Base-by-base conservation (phyloP, 1,284 basidiomycete genomes). In the Xerocomus nothofagi region DNA sequence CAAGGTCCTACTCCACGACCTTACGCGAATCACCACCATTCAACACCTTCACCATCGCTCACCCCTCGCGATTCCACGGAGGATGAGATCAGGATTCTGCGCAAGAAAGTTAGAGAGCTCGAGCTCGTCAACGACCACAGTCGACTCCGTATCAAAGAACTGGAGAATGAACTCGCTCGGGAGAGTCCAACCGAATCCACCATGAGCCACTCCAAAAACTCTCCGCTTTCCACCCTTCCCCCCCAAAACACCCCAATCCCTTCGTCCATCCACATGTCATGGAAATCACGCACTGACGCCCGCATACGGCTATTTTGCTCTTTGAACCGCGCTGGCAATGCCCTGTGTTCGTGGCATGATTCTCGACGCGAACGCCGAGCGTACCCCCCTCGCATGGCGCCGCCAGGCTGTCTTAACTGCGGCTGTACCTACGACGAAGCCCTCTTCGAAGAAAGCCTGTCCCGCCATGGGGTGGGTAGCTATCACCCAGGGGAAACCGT, bases 291-390 rank as follows among this genome's bases (percentile, higher is more conserved):
- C 50, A 90, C 85, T 1, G 81, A 86, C 8, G 78, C 82, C 6
- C 85, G 88, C 21, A 70, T 75, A 54, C 82, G 82, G 51, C 74
- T 84, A 37, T 85, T 84, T 67, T 91, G 91, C 64, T 87, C 89
- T 1, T 72, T 88, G 29, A 91, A 91, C 67, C 80, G 89, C 38
- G 88, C 89, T 0, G 89, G 88, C 20, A 91, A 91, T 57, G 87
- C 88, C 2, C 77, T 91, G 26, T 91, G 88, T 65, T 84, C 89
- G 4, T 91, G 89, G 89, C 89, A 91, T 61, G 88, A 91, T 65
- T 88, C 88, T 3, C 77, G 89, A 31, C 80, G 89, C 33, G 89
- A 91, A 68, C 81, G 89, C 34, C 79, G 89, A 7, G 75, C 76
- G 0, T 82, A 79, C 59, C 86, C 89, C 4, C 88, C 89, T n/a